Percentiles rank a stretch among this genome's conserved stretches.
Evolutionary conservation across 1,139 yeast genomes (phyloP).

Genomic region (Pichia sp.): DNA sequence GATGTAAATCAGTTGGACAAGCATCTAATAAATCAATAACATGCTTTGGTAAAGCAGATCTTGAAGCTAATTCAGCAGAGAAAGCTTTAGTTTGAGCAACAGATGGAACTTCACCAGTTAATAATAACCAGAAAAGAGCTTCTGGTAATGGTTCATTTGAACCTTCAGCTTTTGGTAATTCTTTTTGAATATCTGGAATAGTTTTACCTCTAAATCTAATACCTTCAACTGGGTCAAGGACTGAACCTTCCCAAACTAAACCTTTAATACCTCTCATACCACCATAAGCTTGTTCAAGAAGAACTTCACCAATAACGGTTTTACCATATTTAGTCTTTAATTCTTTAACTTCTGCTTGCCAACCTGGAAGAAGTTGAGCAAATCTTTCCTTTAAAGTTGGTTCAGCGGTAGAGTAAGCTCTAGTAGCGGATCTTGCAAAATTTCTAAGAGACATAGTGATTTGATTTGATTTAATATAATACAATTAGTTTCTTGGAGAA

Average conservation of each 20-base stretch:
- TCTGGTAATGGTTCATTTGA: constrained; percentile 84
- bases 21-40: constrained; percentile 76
- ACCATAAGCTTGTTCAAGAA: constrained; percentile 96
- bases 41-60: constrained; percentile 80
- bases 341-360: constrained; percentile 85
- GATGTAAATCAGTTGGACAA: constrained; percentile 83
- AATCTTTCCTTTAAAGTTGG: constrained; percentile 86
- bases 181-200: constrained; percentile 89
- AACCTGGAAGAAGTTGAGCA: constrained; percentile 86
- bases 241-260: constrained; percentile 99
- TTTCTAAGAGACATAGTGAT: constrained; percentile 27
- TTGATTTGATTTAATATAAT: background rate
- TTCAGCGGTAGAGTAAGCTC: constrained; percentile 50
- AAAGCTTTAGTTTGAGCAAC: constrained; percentile 68
- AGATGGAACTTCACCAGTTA: constrained; percentile 87
- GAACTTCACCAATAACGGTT: constrained; percentile 89
- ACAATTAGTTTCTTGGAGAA: background rate
- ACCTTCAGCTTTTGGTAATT: constrained; percentile 89
- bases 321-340: constrained; percentile 85
- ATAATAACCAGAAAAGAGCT: constrained; percentile 85
- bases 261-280: constrained; percentile 99
- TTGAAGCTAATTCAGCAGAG: constrained; percentile 77
- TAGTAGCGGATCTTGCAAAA: constrained; percentile 28
- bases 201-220: constrained; percentile 98
- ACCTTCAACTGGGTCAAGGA: constrained; percentile 95